Percentiles rank a stretch among this genome's conserved stretches.
These are phyloP conservation scores for Tetracladium setigerum DNA, from an alignment of 495 filamentous ascomycete genomes.

Conservation along the genomic window DNA sequence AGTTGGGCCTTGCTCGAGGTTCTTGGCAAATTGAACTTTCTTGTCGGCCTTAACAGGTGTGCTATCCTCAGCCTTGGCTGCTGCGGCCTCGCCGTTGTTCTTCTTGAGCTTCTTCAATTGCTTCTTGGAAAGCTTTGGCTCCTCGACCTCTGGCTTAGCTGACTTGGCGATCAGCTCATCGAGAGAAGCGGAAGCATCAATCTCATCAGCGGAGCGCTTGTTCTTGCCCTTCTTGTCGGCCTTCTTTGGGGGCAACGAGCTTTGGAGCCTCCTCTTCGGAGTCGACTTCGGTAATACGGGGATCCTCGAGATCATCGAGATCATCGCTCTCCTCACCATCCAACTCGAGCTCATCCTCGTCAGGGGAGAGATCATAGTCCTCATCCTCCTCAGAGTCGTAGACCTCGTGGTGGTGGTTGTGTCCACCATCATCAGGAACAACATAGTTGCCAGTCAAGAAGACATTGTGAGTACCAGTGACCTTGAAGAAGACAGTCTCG, in stretches of 20 bases:
- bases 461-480: constrained; percentile 80
- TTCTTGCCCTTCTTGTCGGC: constrained; percentile 66
- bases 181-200: constrained; percentile 37
- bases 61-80: constrained; percentile 47
- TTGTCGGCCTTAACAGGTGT: constrained; percentile 50
- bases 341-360: constrained; percentile 57
- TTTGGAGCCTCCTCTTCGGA: constrained; percentile 68
- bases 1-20: constrained; percentile 93
- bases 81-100: constrained; percentile 80
- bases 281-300: constrained; percentile 77
- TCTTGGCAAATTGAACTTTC: constrained; percentile 98
- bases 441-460: constrained; percentile 96
- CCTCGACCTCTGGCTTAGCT: constrained; percentile 21
- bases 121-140: constrained; percentile 70
- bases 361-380: constrained; percentile 76
- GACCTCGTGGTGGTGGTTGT: constrained; percentile 41
- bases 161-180: constrained; percentile 72
- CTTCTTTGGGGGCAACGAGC: constrained; percentile 43
- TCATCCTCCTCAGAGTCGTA: constrained; percentile 55
- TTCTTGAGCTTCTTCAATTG: constrained; percentile 98
- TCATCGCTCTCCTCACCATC: constrained; percentile 77
- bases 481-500: constrained; percentile 85
- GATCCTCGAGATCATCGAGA: constrained; percentile 70
- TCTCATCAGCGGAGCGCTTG: constrained; percentile 74
- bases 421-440: constrained; percentile 44